Base-by-base conservation (phyloP, 176 grass and related monocot genomes). In the Ensete ventricosum region DNA sequence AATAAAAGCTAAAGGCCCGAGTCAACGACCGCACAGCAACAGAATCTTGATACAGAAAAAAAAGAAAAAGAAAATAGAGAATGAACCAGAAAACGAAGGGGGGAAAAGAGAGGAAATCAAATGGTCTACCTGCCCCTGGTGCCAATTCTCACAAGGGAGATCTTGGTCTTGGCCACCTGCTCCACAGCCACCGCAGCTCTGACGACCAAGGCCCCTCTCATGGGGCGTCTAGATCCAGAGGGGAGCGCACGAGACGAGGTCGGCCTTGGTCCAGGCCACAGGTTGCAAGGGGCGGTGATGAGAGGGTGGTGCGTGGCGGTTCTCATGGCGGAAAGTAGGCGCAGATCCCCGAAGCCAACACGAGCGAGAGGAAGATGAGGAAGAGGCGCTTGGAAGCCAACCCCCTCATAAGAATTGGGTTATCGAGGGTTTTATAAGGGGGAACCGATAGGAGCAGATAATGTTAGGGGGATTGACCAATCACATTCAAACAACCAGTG, bases 111-210 rank as follows among this genome's bases (percentile, higher is more conserved):
- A 52, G 50, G 48, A 49, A 78, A 57, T 65, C 25, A 55, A 83
- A 71, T 76, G 49, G 53, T 63, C 75, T 83, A 99, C 96, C 91
- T 99, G 53, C 96, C 96, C 65, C 96, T 82, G 16, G 91, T 99
- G 27, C 96, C 88, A 85, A 99, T 95, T 82, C 91, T 84, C 55
- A 99, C 62, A 52, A 99, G 84, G 73, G 91, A 85, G 73, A 99
- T 83, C 84, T 89, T 91, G 75, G 95, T 64, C 84, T 91, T 67
- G 53, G 84, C 81, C 81, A 82, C 88, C 76, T 92, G 69, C 84
- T 99, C 84, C 58, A 95, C 78, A 43, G 90, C 81, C 48, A 91
- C 69, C 71, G 91, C 84, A 17, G 88, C 96, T 71, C 81, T 88
- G 72, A 85, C 73, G 14, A 78, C 84, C 16, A 76, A 0, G n/a